These are phyloP conservation scores for Phytophthora vignae DNA, from an alignment of 352 stramenopile species.

Conservation along the genomic window DNA sequence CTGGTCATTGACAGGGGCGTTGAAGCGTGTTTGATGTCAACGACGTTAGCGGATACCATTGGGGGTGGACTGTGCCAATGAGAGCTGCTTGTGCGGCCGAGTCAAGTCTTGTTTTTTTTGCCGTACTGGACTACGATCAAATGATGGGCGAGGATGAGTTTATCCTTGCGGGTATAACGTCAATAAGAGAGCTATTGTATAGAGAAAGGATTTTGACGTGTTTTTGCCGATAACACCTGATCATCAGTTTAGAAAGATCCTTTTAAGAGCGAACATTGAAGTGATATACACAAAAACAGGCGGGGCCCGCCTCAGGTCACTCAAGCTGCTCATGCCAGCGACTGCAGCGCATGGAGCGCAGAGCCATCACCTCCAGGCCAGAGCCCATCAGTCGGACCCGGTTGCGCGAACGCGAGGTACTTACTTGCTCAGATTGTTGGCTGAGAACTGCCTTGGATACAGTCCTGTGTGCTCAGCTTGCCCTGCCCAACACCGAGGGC, in stretches of 20 bases:
- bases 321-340: too few relatives aligned
- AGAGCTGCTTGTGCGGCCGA: neutral
- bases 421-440: too few relatives aligned
- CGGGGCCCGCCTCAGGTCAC: neutral
- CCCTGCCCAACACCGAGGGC: too few relatives aligned
- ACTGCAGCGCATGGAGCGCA: neutral
- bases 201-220: too few relatives aligned
- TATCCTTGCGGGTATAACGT: too few relatives aligned
- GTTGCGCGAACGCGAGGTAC: too few relatives aligned
- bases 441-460: too few relatives aligned
- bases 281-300: neutral
- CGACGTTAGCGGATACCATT: slow-evolving; percentile 4
- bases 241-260: neutral
- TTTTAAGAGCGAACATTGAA: neutral
- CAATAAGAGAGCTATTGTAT: too few relatives aligned
- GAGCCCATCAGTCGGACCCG: neutral
- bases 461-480: too few relatives aligned
- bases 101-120: neutral
- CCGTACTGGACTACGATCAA: too few relatives aligned
- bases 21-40: slow-evolving; percentile 1
- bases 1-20: slow-evolving; percentile 1
- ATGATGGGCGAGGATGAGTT: too few relatives aligned
- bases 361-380: neutral
- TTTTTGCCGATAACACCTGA: too few relatives aligned
- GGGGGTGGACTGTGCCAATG: neutral